phyloP scores from a whole-genome alignment of 2,329 filamentous ascomycete species.

The Alternaria brassicae region DNA sequence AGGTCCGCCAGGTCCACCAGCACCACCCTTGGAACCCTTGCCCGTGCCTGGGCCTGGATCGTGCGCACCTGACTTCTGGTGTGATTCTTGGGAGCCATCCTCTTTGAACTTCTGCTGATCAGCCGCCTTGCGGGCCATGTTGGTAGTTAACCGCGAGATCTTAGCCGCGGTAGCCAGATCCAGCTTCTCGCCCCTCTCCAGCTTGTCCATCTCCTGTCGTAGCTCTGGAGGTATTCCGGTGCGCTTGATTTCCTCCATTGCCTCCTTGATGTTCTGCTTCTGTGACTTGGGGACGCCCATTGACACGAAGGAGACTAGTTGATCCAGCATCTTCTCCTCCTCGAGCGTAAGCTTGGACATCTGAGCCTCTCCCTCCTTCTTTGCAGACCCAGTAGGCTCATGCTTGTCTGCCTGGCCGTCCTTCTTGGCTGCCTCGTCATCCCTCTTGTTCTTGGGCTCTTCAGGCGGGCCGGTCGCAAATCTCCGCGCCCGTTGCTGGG shows the following conservation, averaged over 20 bases:
- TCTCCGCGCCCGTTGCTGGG: constrained; percentile 52
- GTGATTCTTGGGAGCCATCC: constrained; percentile 36
- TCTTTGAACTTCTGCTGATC: constrained; percentile 45
- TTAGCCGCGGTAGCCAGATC: constrained; percentile 67
- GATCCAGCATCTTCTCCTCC: constrained; percentile 66
- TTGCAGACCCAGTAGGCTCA: constrained; percentile 43
- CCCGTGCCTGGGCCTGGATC: constrained; percentile 52
- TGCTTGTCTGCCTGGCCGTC: constrained; percentile 42
- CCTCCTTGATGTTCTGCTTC: constrained; percentile 64
- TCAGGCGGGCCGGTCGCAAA: constrained; percentile 52
- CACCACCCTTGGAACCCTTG: constrained; percentile 36
- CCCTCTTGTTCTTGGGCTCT: constrained; percentile 42
- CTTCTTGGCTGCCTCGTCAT: constrained; percentile 36
- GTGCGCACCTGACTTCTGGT: constrained; percentile 55
- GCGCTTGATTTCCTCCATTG: constrained; percentile 68
- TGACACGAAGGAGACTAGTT: constrained; percentile 64
- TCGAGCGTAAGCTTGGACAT: constrained; percentile 58
- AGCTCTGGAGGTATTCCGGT: constrained; percentile 75
- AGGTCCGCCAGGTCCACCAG: constrained; percentile 25
- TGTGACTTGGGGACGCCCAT: constrained; percentile 68
- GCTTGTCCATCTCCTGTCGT: constrained; percentile 66
- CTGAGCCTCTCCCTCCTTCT: constrained; percentile 54
- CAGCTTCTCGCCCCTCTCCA: constrained; percentile 57
- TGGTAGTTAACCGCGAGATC: constrained; percentile 63
- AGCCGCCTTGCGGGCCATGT: constrained; percentile 62